These are phyloP conservation scores for Neonectria coccinea DNA, from an alignment of 2,329 filamentous ascomycete species.

Conservation along the genomic window DNA sequence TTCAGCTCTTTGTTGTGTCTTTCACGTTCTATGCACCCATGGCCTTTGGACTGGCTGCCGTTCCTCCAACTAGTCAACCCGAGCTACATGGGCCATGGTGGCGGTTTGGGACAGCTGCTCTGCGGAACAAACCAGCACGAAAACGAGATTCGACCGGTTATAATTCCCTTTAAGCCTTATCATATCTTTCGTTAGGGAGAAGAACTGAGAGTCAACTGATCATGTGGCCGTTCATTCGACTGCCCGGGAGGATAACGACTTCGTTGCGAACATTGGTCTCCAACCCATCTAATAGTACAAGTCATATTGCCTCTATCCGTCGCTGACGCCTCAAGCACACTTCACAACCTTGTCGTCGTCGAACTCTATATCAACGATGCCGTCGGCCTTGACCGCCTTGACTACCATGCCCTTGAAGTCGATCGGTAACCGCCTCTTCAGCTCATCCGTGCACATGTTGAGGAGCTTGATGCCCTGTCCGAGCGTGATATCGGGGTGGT, in stretches of 20 bases:
- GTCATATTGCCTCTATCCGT: conserved; percentile 41
- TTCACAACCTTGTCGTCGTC: conserved; percentile 82
- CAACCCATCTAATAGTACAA: conserved; percentile 54
- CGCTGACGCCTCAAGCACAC: conserved; percentile 60
- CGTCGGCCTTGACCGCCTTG: conserved; percentile 95
- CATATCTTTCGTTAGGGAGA: conserved; percentile 6
- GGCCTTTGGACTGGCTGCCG: background rate
- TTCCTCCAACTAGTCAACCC: background rate
- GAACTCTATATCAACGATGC: conserved; percentile 85
- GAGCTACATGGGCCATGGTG: background rate
- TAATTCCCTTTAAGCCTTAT: background rate
- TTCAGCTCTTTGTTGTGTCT: background rate
- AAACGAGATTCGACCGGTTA: background rate
- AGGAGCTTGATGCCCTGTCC: conserved; percentile 93
- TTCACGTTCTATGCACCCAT: background rate
- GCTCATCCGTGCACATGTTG: conserved; percentile 94
- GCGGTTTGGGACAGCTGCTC: background rate
- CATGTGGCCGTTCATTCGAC: conserved; percentile 1
- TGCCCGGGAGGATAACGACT: conserved; percentile 39
- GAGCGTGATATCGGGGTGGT: conserved; percentile 91
- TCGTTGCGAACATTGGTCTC: conserved; percentile 43
- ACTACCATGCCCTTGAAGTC: conserved; percentile 98
- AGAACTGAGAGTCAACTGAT: background rate
- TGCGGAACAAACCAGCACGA: conserved; percentile 13
- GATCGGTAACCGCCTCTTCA: conserved; percentile 95